phyloP scores from a whole-genome alignment of 2,329 filamentous ascomycete genomes.

The Neofusicoccum umdonicola region DNA sequence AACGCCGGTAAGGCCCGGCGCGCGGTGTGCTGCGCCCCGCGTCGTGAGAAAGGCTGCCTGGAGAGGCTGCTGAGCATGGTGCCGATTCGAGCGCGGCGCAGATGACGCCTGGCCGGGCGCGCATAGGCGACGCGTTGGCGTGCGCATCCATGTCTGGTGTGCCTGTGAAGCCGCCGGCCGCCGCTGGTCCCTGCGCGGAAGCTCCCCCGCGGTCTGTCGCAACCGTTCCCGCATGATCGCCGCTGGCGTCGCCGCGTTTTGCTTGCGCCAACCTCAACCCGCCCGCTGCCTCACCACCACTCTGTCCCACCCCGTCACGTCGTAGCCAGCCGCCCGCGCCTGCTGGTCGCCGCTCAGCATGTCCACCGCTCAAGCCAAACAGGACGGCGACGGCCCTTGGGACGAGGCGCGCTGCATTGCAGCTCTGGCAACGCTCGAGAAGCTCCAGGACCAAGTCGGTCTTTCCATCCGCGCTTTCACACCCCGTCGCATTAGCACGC shows the following conservation, averaged over 20 bases:
- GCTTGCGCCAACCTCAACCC: not conserved
- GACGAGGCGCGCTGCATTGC: slow-evolving; percentile 41
- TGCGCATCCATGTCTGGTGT: no score
- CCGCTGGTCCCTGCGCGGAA: not conserved
- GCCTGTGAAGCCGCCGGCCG: no score
- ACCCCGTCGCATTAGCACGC: not conserved
- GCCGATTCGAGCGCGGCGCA: not conserved
- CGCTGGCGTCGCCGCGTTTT: not conserved
- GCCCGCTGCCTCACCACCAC: not conserved
- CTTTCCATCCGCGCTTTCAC: not conserved
- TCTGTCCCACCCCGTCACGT: no score
- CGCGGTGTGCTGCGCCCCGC: not conserved
- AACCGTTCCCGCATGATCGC: not conserved
- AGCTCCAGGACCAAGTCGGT: slow-evolving; percentile 43
- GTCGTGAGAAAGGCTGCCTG: not conserved
- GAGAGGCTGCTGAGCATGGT: not conserved
- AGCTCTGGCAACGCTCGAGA: slow-evolving; percentile 45
- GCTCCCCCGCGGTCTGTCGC: not conserved
- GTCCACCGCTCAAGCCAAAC: not conserved
- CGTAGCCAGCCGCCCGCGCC: no score
- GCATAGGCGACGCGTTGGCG: not conserved
- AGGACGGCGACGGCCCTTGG: slow-evolving; percentile 24
- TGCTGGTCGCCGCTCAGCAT: not conserved
- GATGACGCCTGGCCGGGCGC: not conserved
- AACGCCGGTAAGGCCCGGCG: not conserved